Base-by-base conservation (phyloP, 2,329 filamentous ascomycete genomes). In the Neonectria faginata region DNA sequence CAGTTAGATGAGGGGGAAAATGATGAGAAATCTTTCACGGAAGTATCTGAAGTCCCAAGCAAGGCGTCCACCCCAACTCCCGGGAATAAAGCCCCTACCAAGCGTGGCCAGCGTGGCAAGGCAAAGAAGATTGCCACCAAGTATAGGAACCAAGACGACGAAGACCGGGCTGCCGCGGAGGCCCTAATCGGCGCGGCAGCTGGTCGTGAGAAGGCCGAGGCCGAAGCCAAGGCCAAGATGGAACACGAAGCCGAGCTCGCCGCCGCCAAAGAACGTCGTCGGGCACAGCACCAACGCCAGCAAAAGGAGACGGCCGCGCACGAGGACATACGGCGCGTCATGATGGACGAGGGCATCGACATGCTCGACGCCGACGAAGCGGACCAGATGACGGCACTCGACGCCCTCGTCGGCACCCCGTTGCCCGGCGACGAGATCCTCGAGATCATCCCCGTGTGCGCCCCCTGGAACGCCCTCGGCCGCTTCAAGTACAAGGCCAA, bases 401-500 rank as follows among this genome's bases (percentile, higher is more conserved):
- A 95, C 74, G 83, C 83, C 16, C 88, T 98, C 27, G 88, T 97
- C 1, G 94, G 94, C 16, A 90, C 86, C 1, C 92, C 94, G 0
- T 82, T 93, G 1, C 85, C 89, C 0, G 94, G 93, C 12, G 96
- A 99, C 76, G 93, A 97, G 76, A 90, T 95, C 39, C 80, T 95
- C 9, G 89, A 91, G 71, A 84, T 82, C 0, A 81, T 91, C 2
- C 86, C 88, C 1, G 80, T 91, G 3, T 91, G 89, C 72, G 89
- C 86, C 5, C 89, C 89, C 2, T 91, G 89, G 84, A 81, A 79
- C 25, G 89, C 89, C 2, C 79, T 91, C 69, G 84, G 80, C 2
- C 88, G 87, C 60, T 92, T 91, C 80, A 97, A 97, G 80, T 98
- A 97, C 83, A 97, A 97, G 79, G 92, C 90, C 58, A 99, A 99